A percentile compares a stretch with the other conserved stretches of the same genome.
phyloP scores from a whole-genome alignment of 2,329 filamentous ascomycete species.

The Nemania diffusa region DNA sequence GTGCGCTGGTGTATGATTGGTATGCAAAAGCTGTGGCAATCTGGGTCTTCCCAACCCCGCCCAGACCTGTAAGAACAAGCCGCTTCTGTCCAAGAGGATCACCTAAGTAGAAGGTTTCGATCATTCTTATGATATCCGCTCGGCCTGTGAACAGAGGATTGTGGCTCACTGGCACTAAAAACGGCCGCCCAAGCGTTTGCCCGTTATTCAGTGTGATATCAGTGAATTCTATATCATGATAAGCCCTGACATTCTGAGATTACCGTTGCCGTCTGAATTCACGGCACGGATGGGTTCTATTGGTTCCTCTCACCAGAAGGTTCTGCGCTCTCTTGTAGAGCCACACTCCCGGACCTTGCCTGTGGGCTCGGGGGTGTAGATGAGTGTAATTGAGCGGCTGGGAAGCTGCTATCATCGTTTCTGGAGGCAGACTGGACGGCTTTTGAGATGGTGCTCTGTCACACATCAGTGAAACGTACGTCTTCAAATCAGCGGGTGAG shows the following conservation, averaged over 20 bases:
- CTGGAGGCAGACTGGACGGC: background rate
- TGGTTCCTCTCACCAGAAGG: background rate
- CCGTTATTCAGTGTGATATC: background rate
- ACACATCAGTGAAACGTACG: background rate
- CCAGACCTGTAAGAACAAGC: background rate
- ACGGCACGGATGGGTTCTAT: background rate
- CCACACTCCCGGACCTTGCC: background rate
- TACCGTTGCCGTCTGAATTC: background rate
- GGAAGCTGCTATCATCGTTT: background rate
- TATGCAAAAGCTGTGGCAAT: background rate
- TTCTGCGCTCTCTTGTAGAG: background rate
- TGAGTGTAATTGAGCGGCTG: background rate
- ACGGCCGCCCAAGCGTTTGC: background rate
- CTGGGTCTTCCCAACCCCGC: background rate
- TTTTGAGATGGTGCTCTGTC: background rate
- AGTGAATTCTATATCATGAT: background rate
- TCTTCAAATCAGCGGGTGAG: background rate
- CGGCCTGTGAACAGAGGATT: background rate
- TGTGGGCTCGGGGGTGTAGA: background rate
- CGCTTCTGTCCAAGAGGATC: background rate
- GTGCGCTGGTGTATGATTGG: background rate
- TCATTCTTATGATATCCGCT: background rate
- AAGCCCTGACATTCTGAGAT: background rate
- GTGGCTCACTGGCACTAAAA: background rate
- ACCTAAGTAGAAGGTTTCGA: background rate